A percentile compares a stretch with the other conserved stretches of the same genome.
Evolutionary conservation across 2,329 filamentous ascomycete genomes (phyloP).

Genomic region (Hirsutella thompsonii): DNA sequence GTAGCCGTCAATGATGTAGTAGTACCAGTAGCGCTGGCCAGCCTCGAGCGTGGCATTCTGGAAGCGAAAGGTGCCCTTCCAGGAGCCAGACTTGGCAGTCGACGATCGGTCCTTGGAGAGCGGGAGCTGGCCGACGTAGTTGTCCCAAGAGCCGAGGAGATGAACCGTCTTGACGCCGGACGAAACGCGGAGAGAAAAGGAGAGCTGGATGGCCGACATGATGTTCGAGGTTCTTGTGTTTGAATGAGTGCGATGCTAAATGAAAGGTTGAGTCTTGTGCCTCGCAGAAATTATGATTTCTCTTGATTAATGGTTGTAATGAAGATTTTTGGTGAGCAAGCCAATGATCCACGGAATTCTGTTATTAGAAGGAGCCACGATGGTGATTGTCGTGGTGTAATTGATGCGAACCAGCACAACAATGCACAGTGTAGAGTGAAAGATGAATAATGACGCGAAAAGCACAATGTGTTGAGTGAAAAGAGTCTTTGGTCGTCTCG

Average conservation of each 20-base stretch:
- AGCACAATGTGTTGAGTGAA: not conserved
- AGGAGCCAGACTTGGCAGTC: conserved; percentile 79
- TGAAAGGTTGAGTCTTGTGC: too few species aligned
- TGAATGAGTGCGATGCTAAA: too few species aligned
- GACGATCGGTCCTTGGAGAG: conserved; percentile 77
- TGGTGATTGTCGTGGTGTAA: too few species aligned
- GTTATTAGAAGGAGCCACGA: conserved; percentile 24
- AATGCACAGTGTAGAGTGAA: conserved; percentile 13
- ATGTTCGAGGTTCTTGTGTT: conserved; percentile 22
- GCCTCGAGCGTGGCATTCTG: conserved; percentile 74
- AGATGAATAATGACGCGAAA: conserved; percentile 5
- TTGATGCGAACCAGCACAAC: conserved; percentile 23
- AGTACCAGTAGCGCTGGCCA: conserved; percentile 98
- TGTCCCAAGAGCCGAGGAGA: conserved; percentile 95
- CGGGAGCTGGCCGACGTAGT: conserved; percentile 87
- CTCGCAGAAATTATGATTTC: too few species aligned
- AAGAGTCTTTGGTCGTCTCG: conserved; percentile 7
- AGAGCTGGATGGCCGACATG: conserved; percentile 89
- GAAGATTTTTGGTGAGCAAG: conserved; percentile 31
- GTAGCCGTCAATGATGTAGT: conserved; percentile 99
- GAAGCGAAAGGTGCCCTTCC: conserved; percentile 96
- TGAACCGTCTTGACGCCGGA: conserved; percentile 96
- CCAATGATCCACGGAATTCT: conserved; percentile 37
- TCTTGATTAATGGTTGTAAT: not conserved
- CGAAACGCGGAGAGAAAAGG: conserved; percentile 92